Percentiles rank a stretch among this genome's conserved stretches.
Conservation (phyloP, 2,329 filamentous ascomycete genomes). For the Alternaria panax region DNA sequence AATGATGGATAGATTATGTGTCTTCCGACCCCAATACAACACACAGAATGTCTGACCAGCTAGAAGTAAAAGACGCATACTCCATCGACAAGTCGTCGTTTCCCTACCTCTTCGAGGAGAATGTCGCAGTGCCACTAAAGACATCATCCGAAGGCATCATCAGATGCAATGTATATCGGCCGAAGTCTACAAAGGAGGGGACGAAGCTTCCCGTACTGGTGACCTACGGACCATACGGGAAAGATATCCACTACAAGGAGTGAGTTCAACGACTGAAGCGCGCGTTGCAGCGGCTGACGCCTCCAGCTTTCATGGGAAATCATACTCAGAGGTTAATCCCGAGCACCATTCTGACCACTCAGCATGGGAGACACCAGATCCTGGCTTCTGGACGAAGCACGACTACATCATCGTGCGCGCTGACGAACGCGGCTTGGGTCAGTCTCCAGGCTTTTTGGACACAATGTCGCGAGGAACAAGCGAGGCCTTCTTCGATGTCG, state of each 20-base stretch:
- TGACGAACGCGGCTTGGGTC: constrained; percentile 61
- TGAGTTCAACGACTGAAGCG: constrained; percentile 25
- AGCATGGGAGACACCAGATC: constrained; percentile 56
- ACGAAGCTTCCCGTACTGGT: constrained; percentile 66
- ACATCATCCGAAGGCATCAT: constrained; percentile 51
- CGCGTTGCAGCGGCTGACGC: constrained; percentile 1
- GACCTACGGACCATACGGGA: constrained; percentile 77
- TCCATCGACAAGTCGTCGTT: constrained; percentile 46
- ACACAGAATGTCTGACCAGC: constrained; percentile 33
- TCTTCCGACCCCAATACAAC: neutral
- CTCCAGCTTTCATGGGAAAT: constrained; percentile 58
- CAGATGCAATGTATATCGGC: constrained; percentile 61
- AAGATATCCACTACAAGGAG: constrained; percentile 71
- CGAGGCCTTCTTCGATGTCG: constrained; percentile 60
- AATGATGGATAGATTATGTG: neutral
- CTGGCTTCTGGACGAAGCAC: constrained; percentile 50
- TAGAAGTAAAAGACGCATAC: constrained; percentile 43
- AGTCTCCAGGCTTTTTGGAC: constrained; percentile 61
- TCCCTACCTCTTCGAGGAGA: constrained; percentile 60
- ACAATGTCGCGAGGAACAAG: constrained; percentile 62
- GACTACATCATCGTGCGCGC: constrained; percentile 52
- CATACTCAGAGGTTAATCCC: constrained; percentile 51
- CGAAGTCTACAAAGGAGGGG: constrained; percentile 48
- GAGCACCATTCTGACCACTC: constrained; percentile 51
- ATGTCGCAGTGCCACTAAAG: constrained; percentile 57